phyloP scores from a whole-genome alignment of 1,139 yeast genomes.

The Candida mesenterica region DNA sequence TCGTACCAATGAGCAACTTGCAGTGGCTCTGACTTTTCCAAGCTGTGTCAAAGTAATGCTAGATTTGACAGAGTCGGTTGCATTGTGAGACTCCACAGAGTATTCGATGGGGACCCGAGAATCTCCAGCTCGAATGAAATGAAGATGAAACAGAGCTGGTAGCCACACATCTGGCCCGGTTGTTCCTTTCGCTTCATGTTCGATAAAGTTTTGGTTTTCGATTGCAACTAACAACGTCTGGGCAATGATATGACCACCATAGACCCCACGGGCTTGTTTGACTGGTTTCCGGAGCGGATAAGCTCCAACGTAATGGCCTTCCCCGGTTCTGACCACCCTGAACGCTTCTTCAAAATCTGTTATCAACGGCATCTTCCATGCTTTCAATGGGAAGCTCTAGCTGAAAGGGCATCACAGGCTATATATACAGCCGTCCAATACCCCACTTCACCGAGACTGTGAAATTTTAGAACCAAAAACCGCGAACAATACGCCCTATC shows the following conservation, averaged over 20 bases:
- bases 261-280: conserved; percentile 65
- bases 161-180: conserved; percentile 1
- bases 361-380: background rate
- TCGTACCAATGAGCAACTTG: conserved; percentile 27
- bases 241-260: conserved; percentile 77
- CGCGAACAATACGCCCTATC: no score
- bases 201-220: conserved; percentile 18
- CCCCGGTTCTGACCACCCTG: conserved; percentile 31
- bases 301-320: conserved; percentile 33
- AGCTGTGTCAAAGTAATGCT: conserved; percentile 31
- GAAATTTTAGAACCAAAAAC: no score
- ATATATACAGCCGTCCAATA: no score
- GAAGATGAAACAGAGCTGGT: conserved; percentile 42
- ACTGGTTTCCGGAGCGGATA: conserved; percentile 40
- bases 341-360: conserved; percentile 40
- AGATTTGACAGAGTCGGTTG: conserved; percentile 25
- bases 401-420: background rate
- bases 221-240: conserved; percentile 70
- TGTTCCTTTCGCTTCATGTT: no score
- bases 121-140: conserved; percentile 48
- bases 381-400: background rate
- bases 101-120: conserved; percentile 51
- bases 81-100: conserved; percentile 52
- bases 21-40: conserved; percentile 28
- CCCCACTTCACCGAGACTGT: no score